Base-by-base conservation (phyloP, 1,284 basidiomycete genomes). In the Leucocoprinus gongylophorus region DNA sequence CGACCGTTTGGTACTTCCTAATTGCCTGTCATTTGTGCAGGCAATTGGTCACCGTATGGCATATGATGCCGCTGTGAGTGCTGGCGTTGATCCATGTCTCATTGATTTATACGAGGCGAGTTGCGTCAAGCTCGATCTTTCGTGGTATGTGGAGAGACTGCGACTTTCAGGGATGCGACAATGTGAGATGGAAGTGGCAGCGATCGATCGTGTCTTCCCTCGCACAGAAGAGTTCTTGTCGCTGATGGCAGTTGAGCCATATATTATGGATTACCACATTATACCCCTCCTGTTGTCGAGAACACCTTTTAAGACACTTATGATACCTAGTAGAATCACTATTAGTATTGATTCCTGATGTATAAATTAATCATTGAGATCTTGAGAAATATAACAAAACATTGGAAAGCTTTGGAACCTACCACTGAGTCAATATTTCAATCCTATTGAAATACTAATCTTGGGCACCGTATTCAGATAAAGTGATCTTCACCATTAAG, bases 41-140 rank as follows among this genome's bases (percentile, higher is more conserved):
- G 69, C 71, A 6, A 72, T 76, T 43, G 75, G 74, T 2, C 67
- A 73, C 56, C 67, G 73, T 2, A 71, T 78, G 62, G 72, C 74
- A 9, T 76, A 74, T 57, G 75, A 76, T n/a, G 71, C 74, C 0
- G 74, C 74, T 0, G n/a, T n/a, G n/a, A 56, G 68, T 29, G 60
- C 57, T 0, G 64, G 62, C 9, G 38, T 57, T 15, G 50, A 55
- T 29, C 28, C 48, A 4, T 35, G 20, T 3, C 37, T 56, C 26
- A 38, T 54, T 21, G 30, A 52, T n/a, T 23, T 59, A 13, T 59
- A 46, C 30, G 43, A 45, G 8, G 55, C 56, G 1, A 33, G 45
- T 5, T 18, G 37, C 8, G 23, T 59, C 18, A 38, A 37, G 20
- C 44, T 15, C 2, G 56, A 59, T 41, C 23, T 43, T 12, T 49